These are phyloP conservation scores for Kwoniella sp. DNA, from an alignment of 768 basidiomycete genomes.

Conservation along the genomic window DNA sequence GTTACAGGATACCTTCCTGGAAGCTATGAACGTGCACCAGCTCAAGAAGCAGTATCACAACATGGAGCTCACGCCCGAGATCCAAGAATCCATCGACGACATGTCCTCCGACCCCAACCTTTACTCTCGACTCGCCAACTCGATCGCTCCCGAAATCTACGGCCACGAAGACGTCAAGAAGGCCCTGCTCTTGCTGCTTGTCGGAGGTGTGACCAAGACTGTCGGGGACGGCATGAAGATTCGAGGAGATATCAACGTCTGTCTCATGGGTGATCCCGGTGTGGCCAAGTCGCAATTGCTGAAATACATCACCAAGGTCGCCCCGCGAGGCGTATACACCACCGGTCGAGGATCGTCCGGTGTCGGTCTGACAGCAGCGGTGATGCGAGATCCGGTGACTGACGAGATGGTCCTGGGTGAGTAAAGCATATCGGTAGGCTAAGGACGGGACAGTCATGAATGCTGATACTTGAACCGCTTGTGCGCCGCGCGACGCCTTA, in stretches of 20 bases:
- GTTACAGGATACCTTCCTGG: slow-evolving; percentile 94
- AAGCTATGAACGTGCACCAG: slow-evolving; percentile 85
- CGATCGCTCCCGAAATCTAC: slow-evolving; percentile 98
- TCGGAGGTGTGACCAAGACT: slow-evolving; percentile 93
- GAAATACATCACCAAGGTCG: slow-evolving; percentile 98
- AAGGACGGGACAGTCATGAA: too few relatives aligned
- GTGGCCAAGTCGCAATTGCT: slow-evolving; percentile 81
- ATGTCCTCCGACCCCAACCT: slow-evolving; percentile 75
- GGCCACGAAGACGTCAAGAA: slow-evolving; percentile 98
- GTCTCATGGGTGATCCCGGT: slow-evolving; percentile 99
- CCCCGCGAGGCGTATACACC: slow-evolving; percentile 95
- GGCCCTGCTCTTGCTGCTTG: slow-evolving; percentile 83
- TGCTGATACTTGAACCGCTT: too few relatives aligned
- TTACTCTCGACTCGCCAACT: slow-evolving; percentile 83
- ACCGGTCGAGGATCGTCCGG: slow-evolving; percentile 98
- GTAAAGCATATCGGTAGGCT: too few relatives aligned
- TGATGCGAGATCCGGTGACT: slow-evolving; percentile 98
- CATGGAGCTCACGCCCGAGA: slow-evolving; percentile 87
- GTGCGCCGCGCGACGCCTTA: too few relatives aligned
- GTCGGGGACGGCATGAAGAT: slow-evolving; percentile 99
- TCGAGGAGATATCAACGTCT: slow-evolving; percentile 94
- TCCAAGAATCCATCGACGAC: slow-evolving; percentile 68
- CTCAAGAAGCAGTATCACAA: slow-evolving; percentile 96
- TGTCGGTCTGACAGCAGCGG: slow-evolving; percentile 96
- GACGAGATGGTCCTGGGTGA: slow-evolving; percentile 98